phyloP scores from a whole-genome alignment of 2,329 filamentous ascomycete genomes.

The Cytospora piceicola region DNA sequence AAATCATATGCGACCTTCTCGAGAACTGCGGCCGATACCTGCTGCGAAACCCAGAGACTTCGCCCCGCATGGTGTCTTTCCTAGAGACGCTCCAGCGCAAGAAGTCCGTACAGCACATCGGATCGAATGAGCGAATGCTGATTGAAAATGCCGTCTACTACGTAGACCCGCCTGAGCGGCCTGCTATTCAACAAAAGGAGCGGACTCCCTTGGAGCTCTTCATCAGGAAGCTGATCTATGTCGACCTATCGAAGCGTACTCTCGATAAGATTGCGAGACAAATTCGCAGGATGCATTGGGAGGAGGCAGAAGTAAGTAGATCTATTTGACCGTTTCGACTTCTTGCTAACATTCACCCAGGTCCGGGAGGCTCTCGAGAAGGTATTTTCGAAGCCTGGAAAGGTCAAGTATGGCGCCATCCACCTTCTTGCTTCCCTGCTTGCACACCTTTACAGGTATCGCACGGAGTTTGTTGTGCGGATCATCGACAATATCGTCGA shows the following conservation, averaged over 20 bases:
- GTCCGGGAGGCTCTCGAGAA: slow-evolving; percentile 69
- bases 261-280: slow-evolving; percentile 94
- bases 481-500: slow-evolving; percentile 92
- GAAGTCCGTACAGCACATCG: slow-evolving; percentile 92
- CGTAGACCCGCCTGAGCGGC: slow-evolving; percentile 90
- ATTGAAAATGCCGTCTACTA: slow-evolving; percentile 99
- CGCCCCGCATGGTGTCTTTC: slow-evolving; percentile 90
- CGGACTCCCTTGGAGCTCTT: slow-evolving; percentile 91
- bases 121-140: slow-evolving; percentile 94
- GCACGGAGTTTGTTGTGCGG: slow-evolving; percentile 86
- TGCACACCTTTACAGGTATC: slow-evolving; percentile 86
- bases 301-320: slow-evolving; percentile 74
- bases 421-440: slow-evolving; percentile 90
- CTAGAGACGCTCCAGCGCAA: slow-evolving; percentile 94
- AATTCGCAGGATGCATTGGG: slow-evolving; percentile 95
- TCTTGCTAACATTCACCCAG: slow-evolving; percentile 38
- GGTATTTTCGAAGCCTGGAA: slow-evolving; percentile 93
- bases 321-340: slow-evolving; percentile 29
- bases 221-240: slow-evolving; percentile 87
- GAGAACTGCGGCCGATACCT: slow-evolving; percentile 97
- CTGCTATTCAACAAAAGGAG: slow-evolving; percentile 96
- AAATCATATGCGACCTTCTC: slow-evolving; percentile 93
- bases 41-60: slow-evolving; percentile 88
- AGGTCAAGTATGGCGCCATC: slow-evolving; percentile 97
- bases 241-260: slow-evolving; percentile 92